Conservation (phyloP, 2,329 filamentous ascomycete species). For the Nannizziopsis arthrosporioides region DNA sequence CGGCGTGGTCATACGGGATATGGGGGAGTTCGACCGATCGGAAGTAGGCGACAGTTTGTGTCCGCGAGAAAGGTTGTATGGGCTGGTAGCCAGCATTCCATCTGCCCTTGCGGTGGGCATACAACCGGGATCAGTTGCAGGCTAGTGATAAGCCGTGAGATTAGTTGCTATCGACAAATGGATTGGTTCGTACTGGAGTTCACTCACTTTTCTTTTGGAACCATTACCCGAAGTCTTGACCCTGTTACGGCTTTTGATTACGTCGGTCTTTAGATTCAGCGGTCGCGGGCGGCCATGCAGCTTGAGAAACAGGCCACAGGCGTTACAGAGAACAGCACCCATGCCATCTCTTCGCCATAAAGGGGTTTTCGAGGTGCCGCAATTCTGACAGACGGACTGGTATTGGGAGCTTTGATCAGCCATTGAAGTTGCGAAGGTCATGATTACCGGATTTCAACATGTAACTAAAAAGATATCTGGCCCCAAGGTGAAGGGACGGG, state of each 20-base stretch:
- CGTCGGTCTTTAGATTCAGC: slow-evolving; percentile 95
- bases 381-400: slow-evolving; percentile 96
- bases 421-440: slow-evolving; percentile 35
- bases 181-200: not conserved
- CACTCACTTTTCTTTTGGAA: slow-evolving; percentile 66
- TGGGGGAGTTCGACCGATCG: slow-evolving; percentile 64
- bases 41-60: slow-evolving; percentile 61
- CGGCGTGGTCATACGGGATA: slow-evolving; percentile 69
- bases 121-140: slow-evolving; percentile 45
- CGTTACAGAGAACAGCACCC: slow-evolving; percentile 93
- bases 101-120: slow-evolving; percentile 47
- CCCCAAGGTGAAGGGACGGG: slow-evolving; percentile 18
- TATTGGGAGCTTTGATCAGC: slow-evolving; percentile 46
- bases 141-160: slow-evolving; percentile 22
- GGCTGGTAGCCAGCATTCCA: slow-evolving; percentile 42
- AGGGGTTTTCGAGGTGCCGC: slow-evolving; percentile 86
- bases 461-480: not conserved
- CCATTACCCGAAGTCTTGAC: slow-evolving; percentile 79
- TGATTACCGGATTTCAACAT: slow-evolving; percentile 13
- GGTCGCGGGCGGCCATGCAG: slow-evolving; percentile 85
- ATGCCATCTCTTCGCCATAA: slow-evolving; percentile 95
- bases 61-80: slow-evolving; percentile 49
- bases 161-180: slow-evolving; percentile 10
- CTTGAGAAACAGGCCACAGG: slow-evolving; percentile 94
- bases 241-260: slow-evolving; percentile 97